Evolutionary conservation across 345 rosid species (phyloP).

Genomic region (sweet orange (Citrus sinensis)): DNA sequence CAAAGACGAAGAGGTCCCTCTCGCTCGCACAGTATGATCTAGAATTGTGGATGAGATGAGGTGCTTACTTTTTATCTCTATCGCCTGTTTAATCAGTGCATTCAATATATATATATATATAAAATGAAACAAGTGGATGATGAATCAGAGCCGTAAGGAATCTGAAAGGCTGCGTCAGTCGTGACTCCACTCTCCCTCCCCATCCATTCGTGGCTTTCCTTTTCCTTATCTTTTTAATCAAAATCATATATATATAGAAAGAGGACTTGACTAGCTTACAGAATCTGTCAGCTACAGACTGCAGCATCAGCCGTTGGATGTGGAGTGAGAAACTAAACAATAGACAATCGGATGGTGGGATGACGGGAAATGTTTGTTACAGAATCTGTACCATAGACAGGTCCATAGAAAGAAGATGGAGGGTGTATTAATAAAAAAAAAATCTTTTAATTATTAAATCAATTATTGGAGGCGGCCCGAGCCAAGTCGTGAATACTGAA

Average conservation of each 20-base stretch:
- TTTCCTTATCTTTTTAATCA: constrained; percentile 12
- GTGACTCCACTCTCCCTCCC: neutral
- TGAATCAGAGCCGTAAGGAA: constrained; percentile 39
- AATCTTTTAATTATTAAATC: no score
- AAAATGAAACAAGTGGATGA: constrained; percentile 23
- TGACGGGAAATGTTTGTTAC: no score
- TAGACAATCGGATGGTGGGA: no score
- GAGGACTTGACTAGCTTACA: no score
- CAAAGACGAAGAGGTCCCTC: constrained; percentile 15
- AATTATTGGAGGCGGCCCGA: neutral
- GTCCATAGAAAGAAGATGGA: no score
- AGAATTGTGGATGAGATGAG: neutral
- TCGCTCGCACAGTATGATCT: constrained; percentile 2
- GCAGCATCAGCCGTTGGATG: no score
- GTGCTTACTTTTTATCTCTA: neutral
- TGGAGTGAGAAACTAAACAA: no score
- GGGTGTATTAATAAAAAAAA: no score
- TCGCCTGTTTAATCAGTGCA: neutral
- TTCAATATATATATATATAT: no score
- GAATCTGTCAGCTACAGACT: no score
- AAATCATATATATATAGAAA: no score
- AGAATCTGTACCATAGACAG: no score
- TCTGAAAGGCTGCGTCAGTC: constrained; percentile 32
- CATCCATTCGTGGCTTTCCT: neutral
- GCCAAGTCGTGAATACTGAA: neutral